Percentiles rank a stretch among this genome's conserved stretches.
phyloP scores from a whole-genome alignment of 495 filamentous ascomycete genomes.

The Tuber microsphaerosporum region DNA sequence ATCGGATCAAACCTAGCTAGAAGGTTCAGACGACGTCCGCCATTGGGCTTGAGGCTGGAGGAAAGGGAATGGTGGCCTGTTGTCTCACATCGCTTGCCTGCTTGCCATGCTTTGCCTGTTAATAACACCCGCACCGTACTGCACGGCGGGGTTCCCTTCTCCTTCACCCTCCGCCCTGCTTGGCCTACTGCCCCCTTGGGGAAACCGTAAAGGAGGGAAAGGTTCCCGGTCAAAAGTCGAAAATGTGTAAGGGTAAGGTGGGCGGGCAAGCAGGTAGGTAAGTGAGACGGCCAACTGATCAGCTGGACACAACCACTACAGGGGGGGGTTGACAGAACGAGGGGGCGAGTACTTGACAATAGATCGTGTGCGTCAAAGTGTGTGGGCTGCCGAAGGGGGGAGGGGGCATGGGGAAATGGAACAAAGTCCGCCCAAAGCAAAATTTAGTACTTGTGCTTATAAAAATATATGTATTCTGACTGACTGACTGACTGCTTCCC shows the following conservation, averaged over 20 bases:
- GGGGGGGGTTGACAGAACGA: slow-evolving; percentile 9
- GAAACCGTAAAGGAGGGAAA: not conserved
- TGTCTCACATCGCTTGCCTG: slow-evolving; percentile 27
- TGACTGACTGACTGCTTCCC: not conserved
- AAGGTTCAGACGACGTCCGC: slow-evolving; percentile 19
- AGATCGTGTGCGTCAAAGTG: slow-evolving; percentile 19
- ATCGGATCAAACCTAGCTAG: not conserved
- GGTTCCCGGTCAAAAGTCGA: not conserved
- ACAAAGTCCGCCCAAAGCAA: slow-evolving; percentile 3
- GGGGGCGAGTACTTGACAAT: slow-evolving; percentile 10
- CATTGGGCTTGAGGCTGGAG: not conserved
- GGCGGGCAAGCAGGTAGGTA: slow-evolving; percentile 11
- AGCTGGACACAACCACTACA: slow-evolving; percentile 35
- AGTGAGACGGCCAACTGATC: slow-evolving; percentile 29
- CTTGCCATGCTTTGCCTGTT: not conserved
- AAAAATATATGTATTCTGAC: not conserved
- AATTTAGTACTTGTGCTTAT: not conserved
- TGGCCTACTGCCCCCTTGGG: not conserved
- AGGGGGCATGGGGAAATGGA: slow-evolving; percentile 2
- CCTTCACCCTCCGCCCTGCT: not conserved
- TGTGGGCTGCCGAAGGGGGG: slow-evolving; percentile 12
- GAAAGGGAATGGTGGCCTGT: slow-evolving; percentile 8
- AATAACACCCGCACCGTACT: not conserved
- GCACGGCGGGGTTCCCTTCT: not conserved
- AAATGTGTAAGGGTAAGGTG: not conserved